Conservation (phyloP, 306 rosid species). For the Quercus suber region DNA sequence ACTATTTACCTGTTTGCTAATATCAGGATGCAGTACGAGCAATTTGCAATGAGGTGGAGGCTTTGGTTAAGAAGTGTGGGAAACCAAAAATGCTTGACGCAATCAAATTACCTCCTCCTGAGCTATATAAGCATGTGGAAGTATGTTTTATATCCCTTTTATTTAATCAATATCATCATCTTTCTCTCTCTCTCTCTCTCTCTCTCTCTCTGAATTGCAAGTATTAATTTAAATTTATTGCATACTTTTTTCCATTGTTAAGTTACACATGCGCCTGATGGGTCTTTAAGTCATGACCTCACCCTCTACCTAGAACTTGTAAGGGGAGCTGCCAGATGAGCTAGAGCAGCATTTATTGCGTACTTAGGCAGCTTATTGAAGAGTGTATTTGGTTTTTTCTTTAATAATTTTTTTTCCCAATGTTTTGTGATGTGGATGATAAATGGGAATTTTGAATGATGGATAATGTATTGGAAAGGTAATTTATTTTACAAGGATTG, state of each 20-base stretch:
- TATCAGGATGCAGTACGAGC: constrained; percentile 82
- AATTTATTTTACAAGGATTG: not conserved
- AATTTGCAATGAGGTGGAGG: constrained; percentile 82
- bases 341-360: too few species aligned
- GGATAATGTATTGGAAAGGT: not conserved
- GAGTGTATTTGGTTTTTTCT: not conserved
- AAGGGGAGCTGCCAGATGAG: too few species aligned
- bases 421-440: not conserved
- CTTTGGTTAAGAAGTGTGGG: constrained; percentile 85
- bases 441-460: not conserved
- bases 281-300: too few species aligned
- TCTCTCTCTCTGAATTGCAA: too few species aligned
- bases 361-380: too few species aligned
- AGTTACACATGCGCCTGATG: too few species aligned
- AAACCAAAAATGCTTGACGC: constrained; percentile 94
- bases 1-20: constrained; percentile 30
- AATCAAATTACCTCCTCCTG: constrained; percentile 85
- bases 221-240: too few species aligned
- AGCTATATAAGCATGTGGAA: constrained; percentile 77
- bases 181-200: too few species aligned
- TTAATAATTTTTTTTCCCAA: not conserved
- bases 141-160: constrained; percentile 44
- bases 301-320: too few species aligned
- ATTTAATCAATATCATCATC: not conserved
- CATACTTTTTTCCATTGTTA: too few species aligned